Base-by-base conservation (phyloP, 768 basidiomycete genomes). In the Plicaturopsis crispa region DNA sequence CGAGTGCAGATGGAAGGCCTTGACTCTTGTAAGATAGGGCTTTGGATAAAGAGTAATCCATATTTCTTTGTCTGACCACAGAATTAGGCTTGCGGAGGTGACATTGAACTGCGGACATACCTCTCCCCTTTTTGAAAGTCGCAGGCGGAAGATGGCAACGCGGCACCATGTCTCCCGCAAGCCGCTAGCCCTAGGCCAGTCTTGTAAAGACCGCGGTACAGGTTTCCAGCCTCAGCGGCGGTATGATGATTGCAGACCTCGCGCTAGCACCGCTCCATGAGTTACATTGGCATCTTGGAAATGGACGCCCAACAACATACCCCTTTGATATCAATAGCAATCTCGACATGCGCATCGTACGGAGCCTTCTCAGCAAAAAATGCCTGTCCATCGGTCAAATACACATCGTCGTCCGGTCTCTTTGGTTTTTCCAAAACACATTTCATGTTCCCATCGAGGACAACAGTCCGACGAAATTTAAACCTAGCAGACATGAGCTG, bases 391-490 rank as follows among this genome's bases (percentile, higher is more conserved):
- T 48, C 44, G 3, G 33, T 36, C 8, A 54, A 30, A 36, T 34
- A 42, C 2, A 54, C 45, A 45, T 54, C 48, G 24, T 44, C 40
- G 7, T 33, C 23, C 12, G 41, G 36, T 8, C 24, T 30, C 30
- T 48, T 48, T 39, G 46, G 43, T 23, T 38, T 41, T 28, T 48
- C 19, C 28, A 54, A 53, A 8, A 52, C 48, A 0, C 48, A 48
- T 14, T 44, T 49, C 33, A 59, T 54, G 16, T 55, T 55, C 2
- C 53, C 51, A 36, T 56, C 53, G 26, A 51, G 38, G 3, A 50
- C 42, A 13, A 51, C 30, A 31, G 24, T 40, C 6, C 50, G 17
- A 4, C 34, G 31, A 22, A 43, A 51, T 0, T 50, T 11, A 18
- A 39, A 40, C 13, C 52, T 53, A n/a, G 3, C 6, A 24, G 34